These are phyloP conservation scores for Artomyces pyxidatus DNA, from an alignment of 768 basidiomycete genomes.

Conservation along the genomic window DNA sequence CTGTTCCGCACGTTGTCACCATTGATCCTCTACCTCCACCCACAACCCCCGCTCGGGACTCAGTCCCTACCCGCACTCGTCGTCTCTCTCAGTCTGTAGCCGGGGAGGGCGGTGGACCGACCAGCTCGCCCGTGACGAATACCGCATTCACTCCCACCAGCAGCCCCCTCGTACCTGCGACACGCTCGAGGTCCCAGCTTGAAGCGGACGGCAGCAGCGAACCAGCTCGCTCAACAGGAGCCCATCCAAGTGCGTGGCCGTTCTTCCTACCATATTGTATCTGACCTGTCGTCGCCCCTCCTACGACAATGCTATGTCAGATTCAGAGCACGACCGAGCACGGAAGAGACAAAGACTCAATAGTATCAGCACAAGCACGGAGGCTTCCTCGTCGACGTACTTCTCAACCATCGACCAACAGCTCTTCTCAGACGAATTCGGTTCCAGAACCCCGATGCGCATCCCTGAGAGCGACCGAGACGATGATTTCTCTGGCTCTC, in stretches of 20 bases:
- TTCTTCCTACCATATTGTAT: neutral
- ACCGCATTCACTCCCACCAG: constrained; percentile 6
- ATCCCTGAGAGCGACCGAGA: constrained; percentile 13
- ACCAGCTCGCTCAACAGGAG: constrained; percentile 3
- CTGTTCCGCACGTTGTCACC: constrained; percentile 16
- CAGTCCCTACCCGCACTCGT: constrained; percentile 14
- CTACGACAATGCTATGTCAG: too few relatives aligned
- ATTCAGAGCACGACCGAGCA: constrained; percentile 26
- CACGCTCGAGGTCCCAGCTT: constrained; percentile 15
- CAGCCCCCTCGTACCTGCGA: constrained; percentile 14
- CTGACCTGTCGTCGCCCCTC: too few relatives aligned
- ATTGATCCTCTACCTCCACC: constrained; percentile 19
- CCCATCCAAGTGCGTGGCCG: neutral
- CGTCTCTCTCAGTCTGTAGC: constrained; percentile 6
- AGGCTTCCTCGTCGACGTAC: constrained; percentile 28
- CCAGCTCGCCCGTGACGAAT: neutral
- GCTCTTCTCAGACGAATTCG: constrained; percentile 10
- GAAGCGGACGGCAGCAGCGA: constrained; percentile 15
- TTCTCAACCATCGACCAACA: constrained; percentile 17
- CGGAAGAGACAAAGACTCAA: constrained; percentile 66
- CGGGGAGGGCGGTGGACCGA: neutral
- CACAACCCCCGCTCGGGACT: constrained; percentile 17
- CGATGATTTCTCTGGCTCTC: constrained; percentile 7
- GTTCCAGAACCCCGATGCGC: constrained; percentile 11
- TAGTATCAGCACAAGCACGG: constrained; percentile 27